These are phyloP conservation scores for Ceratorhiza oryzae-sativae DNA, from an alignment of 1,284 basidiomycete genomes.

Conservation along the genomic window DNA sequence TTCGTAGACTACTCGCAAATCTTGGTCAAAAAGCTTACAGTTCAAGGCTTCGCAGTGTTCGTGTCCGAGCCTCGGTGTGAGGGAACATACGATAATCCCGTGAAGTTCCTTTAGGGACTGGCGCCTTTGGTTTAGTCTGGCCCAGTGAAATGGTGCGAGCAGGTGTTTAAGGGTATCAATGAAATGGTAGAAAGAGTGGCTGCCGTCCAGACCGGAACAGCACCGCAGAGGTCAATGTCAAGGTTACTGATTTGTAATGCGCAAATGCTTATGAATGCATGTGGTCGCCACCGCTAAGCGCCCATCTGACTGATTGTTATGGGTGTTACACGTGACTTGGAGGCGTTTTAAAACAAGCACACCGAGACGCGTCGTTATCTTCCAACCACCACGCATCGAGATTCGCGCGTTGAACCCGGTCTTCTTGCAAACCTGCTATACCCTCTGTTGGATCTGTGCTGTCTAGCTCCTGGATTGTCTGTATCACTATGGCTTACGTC, in stretches of 20 bases:
- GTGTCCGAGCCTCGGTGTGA: slow-evolving; percentile 40
- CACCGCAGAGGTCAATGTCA: slow-evolving; percentile 17
- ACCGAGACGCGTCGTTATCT: slow-evolving; percentile 30
- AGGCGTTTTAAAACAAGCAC: slow-evolving; percentile 17
- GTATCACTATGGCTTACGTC: slow-evolving; percentile 65
- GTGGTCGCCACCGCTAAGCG: not conserved
- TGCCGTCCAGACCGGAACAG: slow-evolving; percentile 10
- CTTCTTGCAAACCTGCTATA: slow-evolving; percentile 21
- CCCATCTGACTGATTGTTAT: slow-evolving; percentile 23
- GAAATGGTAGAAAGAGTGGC: not conserved
- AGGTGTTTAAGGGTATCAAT: slow-evolving; percentile 18
- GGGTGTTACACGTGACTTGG: not conserved
- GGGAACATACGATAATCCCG: slow-evolving; percentile 11
- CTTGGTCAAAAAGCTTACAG: slow-evolving; percentile 41
- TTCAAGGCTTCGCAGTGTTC: slow-evolving; percentile 45
- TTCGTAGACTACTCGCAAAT: slow-evolving; percentile 43
- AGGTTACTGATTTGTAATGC: slow-evolving; percentile 15
- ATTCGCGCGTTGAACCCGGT: not conserved
- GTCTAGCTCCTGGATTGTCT: slow-evolving; percentile 1
- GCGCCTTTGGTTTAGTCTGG: slow-evolving; percentile 33
- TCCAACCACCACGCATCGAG: slow-evolving; percentile 35
- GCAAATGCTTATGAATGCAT: not conserved
- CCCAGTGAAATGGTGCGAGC: slow-evolving; percentile 10
- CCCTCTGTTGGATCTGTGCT: slow-evolving; percentile 25
- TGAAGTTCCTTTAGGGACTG: slow-evolving; percentile 38